A percentile compares a stretch with the other conserved stretches of the same genome.
phyloP scores from a whole-genome alignment of 257 asterid species.

The Penstemon newberryi region DNA sequence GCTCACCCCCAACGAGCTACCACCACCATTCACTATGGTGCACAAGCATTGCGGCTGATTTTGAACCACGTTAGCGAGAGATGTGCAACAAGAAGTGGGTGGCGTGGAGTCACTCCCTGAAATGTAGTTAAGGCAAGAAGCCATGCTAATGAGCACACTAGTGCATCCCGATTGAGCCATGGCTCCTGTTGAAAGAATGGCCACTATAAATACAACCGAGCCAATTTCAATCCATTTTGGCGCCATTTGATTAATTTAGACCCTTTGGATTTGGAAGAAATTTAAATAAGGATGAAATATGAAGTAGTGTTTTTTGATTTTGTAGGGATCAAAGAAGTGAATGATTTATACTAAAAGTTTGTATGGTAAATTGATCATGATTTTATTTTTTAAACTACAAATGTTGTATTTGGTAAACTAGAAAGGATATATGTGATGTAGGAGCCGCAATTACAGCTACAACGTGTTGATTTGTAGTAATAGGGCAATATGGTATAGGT shows the following conservation, averaged over 20 bases:
- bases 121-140: slow-evolving; percentile 69
- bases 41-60: slow-evolving; percentile 70
- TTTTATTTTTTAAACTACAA: neutral
- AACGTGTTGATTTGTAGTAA: too few relatives aligned
- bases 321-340: neutral
- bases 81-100: slow-evolving; percentile 52
- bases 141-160: slow-evolving; percentile 52
- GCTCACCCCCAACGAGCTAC: slow-evolving; percentile 46
- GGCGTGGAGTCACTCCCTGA: slow-evolving; percentile 54
- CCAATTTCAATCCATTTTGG: slow-evolving; percentile 29
- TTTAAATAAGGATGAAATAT: neutral
- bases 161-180: slow-evolving; percentile 60
- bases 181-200: slow-evolving; percentile 23
- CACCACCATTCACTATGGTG: slow-evolving; percentile 48
- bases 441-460: slow-evolving; percentile 34
- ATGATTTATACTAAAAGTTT: slow-evolving; percentile 24
- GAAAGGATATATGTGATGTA: slow-evolving; percentile 40
- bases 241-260: slow-evolving; percentile 43
- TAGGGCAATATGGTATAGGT: too few relatives aligned
- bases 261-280: neutral
- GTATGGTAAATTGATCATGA: neutral
- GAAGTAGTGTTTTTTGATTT: slow-evolving; percentile 7
- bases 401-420: slow-evolving; percentile 44
- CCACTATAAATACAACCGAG: slow-evolving; percentile 12
- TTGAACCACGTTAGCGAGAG: slow-evolving; percentile 54